Evolutionary conservation across 1,139 yeast species (phyloP).

Genomic region (Taiozyma sp.): DNA sequence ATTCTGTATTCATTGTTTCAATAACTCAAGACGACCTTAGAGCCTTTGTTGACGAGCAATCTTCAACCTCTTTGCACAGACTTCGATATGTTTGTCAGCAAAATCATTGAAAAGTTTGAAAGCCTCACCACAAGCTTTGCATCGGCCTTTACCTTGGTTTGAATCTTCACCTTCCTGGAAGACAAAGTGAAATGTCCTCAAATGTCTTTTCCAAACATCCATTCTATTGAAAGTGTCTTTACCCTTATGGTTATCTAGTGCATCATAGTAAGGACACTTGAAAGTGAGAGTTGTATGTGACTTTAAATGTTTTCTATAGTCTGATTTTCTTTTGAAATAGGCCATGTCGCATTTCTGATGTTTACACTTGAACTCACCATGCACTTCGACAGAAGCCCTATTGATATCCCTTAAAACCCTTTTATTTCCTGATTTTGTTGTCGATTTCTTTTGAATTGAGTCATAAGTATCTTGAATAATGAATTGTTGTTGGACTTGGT

Average conservation of each 20-base stretch:
- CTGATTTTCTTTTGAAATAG: constrained; percentile 55
- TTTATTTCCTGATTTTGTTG: not conserved
- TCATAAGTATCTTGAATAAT: not conserved
- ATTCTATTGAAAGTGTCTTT: constrained; percentile 69
- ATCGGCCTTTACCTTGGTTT: constrained; percentile 52
- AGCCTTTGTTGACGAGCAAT: not conserved
- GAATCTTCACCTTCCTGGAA: constrained; percentile 6
- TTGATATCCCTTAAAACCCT: not conserved
- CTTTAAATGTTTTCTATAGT: constrained; percentile 58
- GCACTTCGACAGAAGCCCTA: not conserved
- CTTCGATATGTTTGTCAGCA: constrained; percentile 30
- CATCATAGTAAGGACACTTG: constrained; percentile 67
- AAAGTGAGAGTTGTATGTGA: constrained; percentile 62
- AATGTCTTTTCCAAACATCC: constrained; percentile 68
- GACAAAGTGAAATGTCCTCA: constrained; percentile 55
- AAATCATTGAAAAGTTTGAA: constrained; percentile 55
- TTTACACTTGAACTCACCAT: not conserved
- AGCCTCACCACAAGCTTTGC: constrained; percentile 55
- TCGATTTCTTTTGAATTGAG: not conserved
- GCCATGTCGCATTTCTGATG: not conserved
- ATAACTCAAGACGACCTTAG: not conserved
- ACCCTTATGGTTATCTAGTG: constrained; percentile 61
- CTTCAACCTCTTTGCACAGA: constrained; percentile 4
- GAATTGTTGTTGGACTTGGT: not conserved
- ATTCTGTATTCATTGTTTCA: too few species aligned